Evolutionary conservation across 306 rosid genomes (phyloP), one percentile per base, ranked within the genome.

Genomic region (Quercus bicolor): DNA sequence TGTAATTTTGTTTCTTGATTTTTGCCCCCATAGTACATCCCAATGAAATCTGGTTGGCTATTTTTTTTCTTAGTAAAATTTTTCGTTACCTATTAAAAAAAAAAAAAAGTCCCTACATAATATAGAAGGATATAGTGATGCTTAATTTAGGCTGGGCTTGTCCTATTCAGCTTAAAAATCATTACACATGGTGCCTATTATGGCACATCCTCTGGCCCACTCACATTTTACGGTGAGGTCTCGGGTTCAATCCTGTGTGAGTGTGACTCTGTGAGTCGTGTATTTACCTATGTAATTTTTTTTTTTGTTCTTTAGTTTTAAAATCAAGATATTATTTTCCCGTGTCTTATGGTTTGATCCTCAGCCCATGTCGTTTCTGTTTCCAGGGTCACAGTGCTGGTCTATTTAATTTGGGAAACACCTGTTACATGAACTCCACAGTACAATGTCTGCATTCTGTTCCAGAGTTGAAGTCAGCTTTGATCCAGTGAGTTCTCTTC

Each of bases 341-440:
- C 9, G 19, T 74, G 72, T 43, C 5, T 31, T 15, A 13, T 69
- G 69, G 31, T 26, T 72, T 26, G 15, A 72, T 65, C 69, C n/a
- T n/a, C 65, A 55, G 18, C 57, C 71, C 20, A 20, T 29, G 74
- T 64, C 34, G 26, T 54, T 74, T 69, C 12, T 71, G 53, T 62
- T 79, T 83, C 72, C 84, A 96, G 99, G 99, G 99, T 82, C 90
- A 96, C 70, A 82, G 90, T 78, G 93, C 99, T 70, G 99, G 99
- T 78, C 89, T 96, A 62, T 96, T 90, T 84, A 96, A 96, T 81
- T 78, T 96, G 96, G 99, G 99, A 78, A 88, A 96, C 83, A 96
- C 99, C 4, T 96, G 99, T 85, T 96, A 96, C 77, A 96, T 96
- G 99, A 96, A 93, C 86, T 96, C 99, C 82, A 96, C 99, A 60